Conservation (phyloP, 2,329 filamentous ascomycete genomes). For the Claviceps monticola region DNA sequence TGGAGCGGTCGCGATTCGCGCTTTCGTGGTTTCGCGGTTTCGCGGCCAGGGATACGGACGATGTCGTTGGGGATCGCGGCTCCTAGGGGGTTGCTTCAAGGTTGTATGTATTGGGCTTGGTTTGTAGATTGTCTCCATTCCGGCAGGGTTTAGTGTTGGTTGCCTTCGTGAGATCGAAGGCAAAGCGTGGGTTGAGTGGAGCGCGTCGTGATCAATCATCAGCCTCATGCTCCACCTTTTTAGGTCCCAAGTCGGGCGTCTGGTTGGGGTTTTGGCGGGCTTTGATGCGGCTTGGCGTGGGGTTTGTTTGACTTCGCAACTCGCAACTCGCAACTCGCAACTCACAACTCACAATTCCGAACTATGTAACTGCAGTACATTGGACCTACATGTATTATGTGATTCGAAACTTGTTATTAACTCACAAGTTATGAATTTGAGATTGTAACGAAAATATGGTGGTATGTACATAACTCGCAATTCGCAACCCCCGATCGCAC, state of each 20-base stretch:
- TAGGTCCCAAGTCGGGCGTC: background rate
- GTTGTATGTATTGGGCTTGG: background rate
- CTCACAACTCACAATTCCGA: too few relatives aligned
- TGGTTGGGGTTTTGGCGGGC: too few relatives aligned
- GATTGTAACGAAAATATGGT: too few relatives aligned
- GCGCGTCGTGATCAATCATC: background rate
- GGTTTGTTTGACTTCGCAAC: background rate
- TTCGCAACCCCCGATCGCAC: too few relatives aligned
- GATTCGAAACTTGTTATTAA: too few relatives aligned
- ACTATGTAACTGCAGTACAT: too few relatives aligned
- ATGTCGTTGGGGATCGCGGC: conserved; percentile 5
- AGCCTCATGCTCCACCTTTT: background rate
- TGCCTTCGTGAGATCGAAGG: background rate
- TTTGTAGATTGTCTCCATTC: conserved; percentile 1
- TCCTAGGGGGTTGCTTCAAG: conserved; percentile 2
- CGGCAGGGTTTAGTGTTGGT: conserved; percentile 7
- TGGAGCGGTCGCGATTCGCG: background rate
- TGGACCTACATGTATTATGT: too few relatives aligned
- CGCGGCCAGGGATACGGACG: background rate
- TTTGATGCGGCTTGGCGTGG: too few relatives aligned
- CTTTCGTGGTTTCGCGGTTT: conserved; percentile 2
- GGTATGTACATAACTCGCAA: too few relatives aligned
- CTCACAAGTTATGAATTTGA: too few relatives aligned
- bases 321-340: too few relatives aligned
- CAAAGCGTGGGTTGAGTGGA: background rate